Conservation (phyloP, 495 filamentous ascomycete species). For the Emericellopsis terricola region DNA sequence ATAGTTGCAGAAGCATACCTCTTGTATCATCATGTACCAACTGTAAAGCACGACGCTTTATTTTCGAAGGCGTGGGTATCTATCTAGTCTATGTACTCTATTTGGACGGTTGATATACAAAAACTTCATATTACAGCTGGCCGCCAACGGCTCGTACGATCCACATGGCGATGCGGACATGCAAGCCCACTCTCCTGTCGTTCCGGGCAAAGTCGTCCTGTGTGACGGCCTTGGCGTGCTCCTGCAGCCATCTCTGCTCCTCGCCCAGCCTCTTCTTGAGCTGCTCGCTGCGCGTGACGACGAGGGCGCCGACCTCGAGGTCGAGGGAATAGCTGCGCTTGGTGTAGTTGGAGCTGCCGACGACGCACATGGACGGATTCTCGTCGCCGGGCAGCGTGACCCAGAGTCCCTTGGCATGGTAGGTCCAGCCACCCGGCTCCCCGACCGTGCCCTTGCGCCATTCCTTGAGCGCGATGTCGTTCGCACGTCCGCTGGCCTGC, state of each 20-base stretch:
- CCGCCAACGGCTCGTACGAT: conserved; percentile 59
- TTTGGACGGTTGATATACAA: too few relatives aligned
- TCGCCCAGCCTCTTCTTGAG: conserved; percentile 55
- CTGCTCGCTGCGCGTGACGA: conserved; percentile 61
- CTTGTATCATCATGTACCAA: too few relatives aligned
- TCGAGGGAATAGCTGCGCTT: conserved; percentile 84
- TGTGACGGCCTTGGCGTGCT: conserved; percentile 44
- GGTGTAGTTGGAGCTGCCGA: conserved; percentile 93
- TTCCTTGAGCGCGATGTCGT: conserved; percentile 57
- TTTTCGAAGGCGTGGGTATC: background rate
- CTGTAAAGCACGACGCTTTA: too few relatives aligned
- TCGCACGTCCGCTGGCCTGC: conserved; percentile 35
- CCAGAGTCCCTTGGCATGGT: conserved; percentile 97
- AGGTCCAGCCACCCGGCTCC: conserved; percentile 78
- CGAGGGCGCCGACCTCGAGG: conserved; percentile 67
- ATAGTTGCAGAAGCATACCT: background rate
- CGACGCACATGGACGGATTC: conserved; percentile 56
- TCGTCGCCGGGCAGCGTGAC: conserved; percentile 46
- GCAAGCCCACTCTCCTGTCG: conserved; percentile 69
- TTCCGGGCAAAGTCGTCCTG: conserved; percentile 58
- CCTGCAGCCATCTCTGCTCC: conserved; percentile 63
- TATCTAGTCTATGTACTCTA: background rate
- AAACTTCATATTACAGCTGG: conserved; percentile 28
- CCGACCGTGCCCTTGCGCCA: conserved; percentile 74
- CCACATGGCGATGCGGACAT: conserved; percentile 83